A percentile compares a stretch with the other conserved stretches of the same genome.
Evolutionary conservation across 306 rosid genomes (phyloP).

Genomic region (Ziziphus jujuba): DNA sequence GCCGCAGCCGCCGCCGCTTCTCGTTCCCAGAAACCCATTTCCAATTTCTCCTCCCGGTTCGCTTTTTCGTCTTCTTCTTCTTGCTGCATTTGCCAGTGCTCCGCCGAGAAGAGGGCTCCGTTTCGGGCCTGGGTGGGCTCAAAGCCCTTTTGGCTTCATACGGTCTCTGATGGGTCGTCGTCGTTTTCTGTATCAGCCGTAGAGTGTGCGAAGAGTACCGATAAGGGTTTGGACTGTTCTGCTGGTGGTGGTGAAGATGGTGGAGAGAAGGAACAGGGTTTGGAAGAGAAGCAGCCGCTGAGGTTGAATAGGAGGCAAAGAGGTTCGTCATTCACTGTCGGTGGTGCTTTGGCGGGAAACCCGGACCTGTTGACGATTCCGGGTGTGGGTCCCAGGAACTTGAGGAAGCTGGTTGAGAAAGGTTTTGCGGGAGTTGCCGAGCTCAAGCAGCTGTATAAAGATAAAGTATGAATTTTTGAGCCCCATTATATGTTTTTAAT

Average conservation of each 20-base stretch:
- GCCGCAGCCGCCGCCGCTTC: slow-evolving; percentile 24
- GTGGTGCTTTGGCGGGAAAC: slow-evolving; percentile 38
- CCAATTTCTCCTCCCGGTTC: slow-evolving; percentile 18
- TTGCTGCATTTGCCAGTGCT: slow-evolving; percentile 36
- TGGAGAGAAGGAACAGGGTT: slow-evolving; percentile 19
- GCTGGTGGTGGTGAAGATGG: slow-evolving; percentile 14
- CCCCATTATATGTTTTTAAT: too few species aligned
- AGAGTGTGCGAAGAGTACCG: slow-evolving; percentile 19
- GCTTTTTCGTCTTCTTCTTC: slow-evolving; percentile 9
- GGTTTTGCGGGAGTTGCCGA: slow-evolving; percentile 87
- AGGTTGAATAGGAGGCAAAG: slow-evolving; percentile 56
- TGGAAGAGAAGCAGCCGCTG: slow-evolving; percentile 39
- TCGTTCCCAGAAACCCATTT: slow-evolving; percentile 21
- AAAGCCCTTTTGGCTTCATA: slow-evolving; percentile 40
- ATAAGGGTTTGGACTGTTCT: slow-evolving; percentile 14
- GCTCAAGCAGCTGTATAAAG: slow-evolving; percentile 85
- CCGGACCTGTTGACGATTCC: slow-evolving; percentile 94
- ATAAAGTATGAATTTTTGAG: slow-evolving; percentile 54
- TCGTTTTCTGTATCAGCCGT: slow-evolving; percentile 31
- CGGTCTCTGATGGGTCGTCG: slow-evolving; percentile 35
- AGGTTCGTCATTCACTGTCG: slow-evolving; percentile 34
- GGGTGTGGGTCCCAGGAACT: slow-evolving; percentile 91
- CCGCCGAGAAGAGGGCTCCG: slow-evolving; percentile 17
- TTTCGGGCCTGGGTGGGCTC: slow-evolving; percentile 47
- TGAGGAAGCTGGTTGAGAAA: slow-evolving; percentile 76